phyloP scores from a whole-genome alignment of 106 monocot genomes.

The Allium cepa region DNA sequence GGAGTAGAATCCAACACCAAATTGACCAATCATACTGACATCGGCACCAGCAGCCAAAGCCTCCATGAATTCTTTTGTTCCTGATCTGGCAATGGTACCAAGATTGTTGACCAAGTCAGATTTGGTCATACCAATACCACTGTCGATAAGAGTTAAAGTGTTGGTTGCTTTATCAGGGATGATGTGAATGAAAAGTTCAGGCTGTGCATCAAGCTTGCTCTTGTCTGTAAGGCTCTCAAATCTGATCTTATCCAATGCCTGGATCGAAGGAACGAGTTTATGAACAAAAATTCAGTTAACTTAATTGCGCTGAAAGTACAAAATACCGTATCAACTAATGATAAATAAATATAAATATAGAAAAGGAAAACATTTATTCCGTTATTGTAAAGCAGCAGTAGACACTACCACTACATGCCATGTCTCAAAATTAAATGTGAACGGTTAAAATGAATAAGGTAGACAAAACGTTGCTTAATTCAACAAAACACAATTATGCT shows the following conservation, averaged over 20 bases:
- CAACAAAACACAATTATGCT: too few species aligned
- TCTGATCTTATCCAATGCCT: slow-evolving; percentile 70
- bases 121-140: slow-evolving; percentile 67
- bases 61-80: slow-evolving; percentile 79
- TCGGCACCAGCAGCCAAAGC: slow-evolving; percentile 66
- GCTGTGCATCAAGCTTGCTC: slow-evolving; percentile 67
- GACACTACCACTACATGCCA: too few species aligned
- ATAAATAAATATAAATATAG: too few species aligned
- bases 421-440: too few species aligned
- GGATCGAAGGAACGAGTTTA: background rate
- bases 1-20: slow-evolving; percentile 65
- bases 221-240: slow-evolving; percentile 72
- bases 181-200: slow-evolving; percentile 72
- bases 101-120: slow-evolving; percentile 71
- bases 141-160: slow-evolving; percentile 49
- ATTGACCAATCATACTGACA: slow-evolving; percentile 77
- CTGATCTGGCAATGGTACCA: slow-evolving; percentile 67
- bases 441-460: too few species aligned
- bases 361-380: too few species aligned
- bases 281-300: too few species aligned
- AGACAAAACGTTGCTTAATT: too few species aligned
- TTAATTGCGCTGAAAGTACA: too few species aligned
- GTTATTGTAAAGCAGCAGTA: too few species aligned
- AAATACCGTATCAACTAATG: too few species aligned
- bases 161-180: slow-evolving; percentile 61